phyloP scores from a whole-genome alignment of 2,329 filamentous ascomycete species.

The Microcyclosporella mali region DNA sequence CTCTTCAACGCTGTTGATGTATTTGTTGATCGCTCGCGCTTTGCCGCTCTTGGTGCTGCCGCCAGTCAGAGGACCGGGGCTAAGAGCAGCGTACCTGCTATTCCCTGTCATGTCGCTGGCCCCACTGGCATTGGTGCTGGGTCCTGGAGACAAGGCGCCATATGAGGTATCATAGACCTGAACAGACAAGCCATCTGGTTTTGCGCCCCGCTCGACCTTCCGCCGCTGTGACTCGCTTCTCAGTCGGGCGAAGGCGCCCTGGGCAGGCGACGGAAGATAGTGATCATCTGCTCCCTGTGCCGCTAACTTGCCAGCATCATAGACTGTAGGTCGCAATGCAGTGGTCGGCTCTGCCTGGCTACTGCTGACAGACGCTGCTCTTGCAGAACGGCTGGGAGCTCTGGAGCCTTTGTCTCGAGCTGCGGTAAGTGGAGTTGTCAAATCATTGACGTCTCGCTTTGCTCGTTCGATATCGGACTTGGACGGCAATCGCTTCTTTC shows the following conservation, averaged over 20 bases:
- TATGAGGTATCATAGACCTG: slow-evolving; percentile 38
- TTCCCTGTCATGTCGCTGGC: not conserved
- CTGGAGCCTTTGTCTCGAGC: slow-evolving; percentile 45
- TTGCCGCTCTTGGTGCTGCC: slow-evolving; percentile 53
- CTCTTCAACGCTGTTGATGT: slow-evolving; percentile 78
- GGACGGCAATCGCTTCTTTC: slow-evolving; percentile 61
- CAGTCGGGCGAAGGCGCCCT: slow-evolving; percentile 56
- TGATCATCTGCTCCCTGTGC: slow-evolving; percentile 24
- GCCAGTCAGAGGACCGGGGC: slow-evolving; percentile 30
- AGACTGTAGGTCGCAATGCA: slow-evolving; percentile 18
- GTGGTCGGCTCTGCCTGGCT: slow-evolving; percentile 22
- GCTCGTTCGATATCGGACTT: slow-evolving; percentile 37
- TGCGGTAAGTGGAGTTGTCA: slow-evolving; percentile 54
- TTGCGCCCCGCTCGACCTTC: slow-evolving; percentile 70
- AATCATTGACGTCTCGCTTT: slow-evolving; percentile 55
- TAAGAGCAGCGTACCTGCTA: slow-evolving; percentile 38
- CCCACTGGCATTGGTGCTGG: slow-evolving; percentile 13
- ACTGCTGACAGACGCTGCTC: slow-evolving; percentile 21
- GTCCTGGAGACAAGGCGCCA: slow-evolving; percentile 6
- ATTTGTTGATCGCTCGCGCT: slow-evolving; percentile 67
- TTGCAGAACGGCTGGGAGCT: not conserved
- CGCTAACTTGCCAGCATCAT: slow-evolving; percentile 14
- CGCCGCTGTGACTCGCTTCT: slow-evolving; percentile 57
- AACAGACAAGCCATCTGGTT: slow-evolving; percentile 62
- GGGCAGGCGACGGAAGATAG: slow-evolving; percentile 62